Base-by-base conservation (phyloP, 768 basidiomycete genomes). In the Clavaria fumosa region DNA sequence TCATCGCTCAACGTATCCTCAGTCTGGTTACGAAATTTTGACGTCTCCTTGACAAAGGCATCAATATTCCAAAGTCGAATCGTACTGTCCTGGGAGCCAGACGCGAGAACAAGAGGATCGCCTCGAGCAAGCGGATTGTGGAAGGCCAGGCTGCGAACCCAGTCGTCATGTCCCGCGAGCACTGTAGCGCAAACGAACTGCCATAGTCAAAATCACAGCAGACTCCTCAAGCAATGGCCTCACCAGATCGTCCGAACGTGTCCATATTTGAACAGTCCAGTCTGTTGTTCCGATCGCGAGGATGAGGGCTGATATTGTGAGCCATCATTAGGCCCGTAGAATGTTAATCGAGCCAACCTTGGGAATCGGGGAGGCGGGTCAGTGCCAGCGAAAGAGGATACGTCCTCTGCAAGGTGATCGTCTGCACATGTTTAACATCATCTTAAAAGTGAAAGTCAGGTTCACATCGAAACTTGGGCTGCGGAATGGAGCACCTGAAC, bases 51-150 rank as follows among this genome's bases (percentile, higher is more conserved):
- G 28, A 51, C 54, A 22, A 72, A 54, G 12, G 60, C 50, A 31
- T 79, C 72, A 44, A 99, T 75, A 40, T 75, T 77, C 95, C 95
- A 99, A 3, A 97, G 60, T 27, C 95, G 77, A 37, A 97, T 84
- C 20, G 84, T 91, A 5, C 77, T 75, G 53, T 99, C 95, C 58
- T 97, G 95, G 6, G 90, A 91, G 1, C 89, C 95, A 17, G 90
- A 91, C 1, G 95, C 91, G 24, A 99, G 64, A 0, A 81, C 53
- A 5, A 96, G 63, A 21, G 66, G 58, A n/a, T 65, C 60, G 1
- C 54, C 50, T 3, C 53, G 43, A 4, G 48, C 43, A 12, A 39
- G 32, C 7, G 64, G 56, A 1, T 47, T 30, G 31, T 62, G 62
- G 54, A 96, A 89, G 2, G 77, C 68, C 24, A 97, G 69, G 42